phyloP scores from a whole-genome alignment of 2,329 filamentous ascomycete genomes.

The Talaromyces sp. region DNA sequence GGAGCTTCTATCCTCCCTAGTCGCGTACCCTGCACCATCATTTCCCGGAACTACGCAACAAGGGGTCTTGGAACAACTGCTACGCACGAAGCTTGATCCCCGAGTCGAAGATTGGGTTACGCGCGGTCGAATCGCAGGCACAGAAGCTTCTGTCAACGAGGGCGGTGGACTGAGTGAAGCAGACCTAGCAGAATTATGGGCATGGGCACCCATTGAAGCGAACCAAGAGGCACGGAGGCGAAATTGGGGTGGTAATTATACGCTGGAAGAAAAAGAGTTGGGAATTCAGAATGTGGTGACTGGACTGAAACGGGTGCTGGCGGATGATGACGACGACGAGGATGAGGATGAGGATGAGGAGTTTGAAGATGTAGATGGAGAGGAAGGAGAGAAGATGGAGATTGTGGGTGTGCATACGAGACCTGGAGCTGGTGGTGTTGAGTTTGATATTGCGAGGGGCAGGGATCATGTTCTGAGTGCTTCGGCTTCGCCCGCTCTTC shows the following conservation, averaged over 20 bases:
- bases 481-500: constrained; percentile 28
- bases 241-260: constrained; percentile 63
- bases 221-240: constrained; percentile 42
- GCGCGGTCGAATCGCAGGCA: constrained; percentile 49
- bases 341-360: constrained; percentile 48
- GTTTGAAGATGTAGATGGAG: constrained; percentile 20
- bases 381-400: constrained; percentile 36
- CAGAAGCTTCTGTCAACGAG: constrained; percentile 10
- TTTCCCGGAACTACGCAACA: constrained; percentile 65
- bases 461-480: constrained; percentile 22
- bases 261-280: constrained; percentile 60
- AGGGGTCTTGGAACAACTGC: constrained; percentile 59
- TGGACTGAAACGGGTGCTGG: constrained; percentile 56
- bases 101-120: constrained; percentile 68
- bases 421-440: constrained; percentile 27
- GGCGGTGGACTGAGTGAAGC: constrained; percentile 34
- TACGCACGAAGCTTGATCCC: constrained; percentile 80
- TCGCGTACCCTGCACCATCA: constrained; percentile 69
- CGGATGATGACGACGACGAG: constrained; percentile 50
- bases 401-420: constrained; percentile 34
- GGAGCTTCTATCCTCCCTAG: constrained; percentile 63
- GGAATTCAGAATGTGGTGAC: constrained; percentile 68
- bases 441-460: constrained; percentile 29
- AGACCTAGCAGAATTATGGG: constrained; percentile 58
- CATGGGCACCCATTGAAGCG: constrained; percentile 48